Evolutionary conservation across 306 rosid genomes (phyloP).

Genomic region (Dicorynia guianensis): DNA sequence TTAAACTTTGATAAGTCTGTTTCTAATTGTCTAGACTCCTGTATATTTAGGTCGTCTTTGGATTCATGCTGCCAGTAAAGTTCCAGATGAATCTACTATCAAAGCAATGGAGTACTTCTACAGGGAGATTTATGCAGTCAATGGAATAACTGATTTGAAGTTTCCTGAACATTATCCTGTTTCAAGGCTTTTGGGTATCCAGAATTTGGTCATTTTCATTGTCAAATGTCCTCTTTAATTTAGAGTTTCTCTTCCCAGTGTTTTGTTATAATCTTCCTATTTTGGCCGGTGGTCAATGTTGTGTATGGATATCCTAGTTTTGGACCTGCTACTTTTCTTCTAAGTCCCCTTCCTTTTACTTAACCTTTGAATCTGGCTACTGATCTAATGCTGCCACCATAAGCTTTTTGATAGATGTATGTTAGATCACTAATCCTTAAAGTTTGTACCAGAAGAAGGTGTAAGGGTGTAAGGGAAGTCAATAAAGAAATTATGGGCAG

Average conservation of each 20-base stretch:
- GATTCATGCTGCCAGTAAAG: conserved; percentile 98
- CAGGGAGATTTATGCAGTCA: conserved; percentile 75
- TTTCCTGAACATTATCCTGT: conserved; percentile 92
- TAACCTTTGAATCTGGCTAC: neutral
- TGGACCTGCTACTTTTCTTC: neutral
- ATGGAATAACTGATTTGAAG: conserved; percentile 74
- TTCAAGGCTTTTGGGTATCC: conserved; percentile 85
- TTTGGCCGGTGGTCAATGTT: neutral
- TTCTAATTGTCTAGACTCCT: conserved; percentile 33
- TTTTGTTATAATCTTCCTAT: neutral
- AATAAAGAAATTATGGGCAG: no score
- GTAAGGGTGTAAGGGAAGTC: no score
- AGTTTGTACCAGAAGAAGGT: no score
- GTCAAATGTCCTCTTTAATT: neutral
- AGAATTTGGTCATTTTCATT: neutral
- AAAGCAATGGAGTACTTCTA: conserved; percentile 92
- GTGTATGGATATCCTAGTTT: neutral
- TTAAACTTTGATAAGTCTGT: neutral
- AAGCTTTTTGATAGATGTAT: neutral
- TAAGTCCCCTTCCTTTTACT: neutral
- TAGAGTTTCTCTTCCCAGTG: neutral
- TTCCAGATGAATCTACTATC: conserved; percentile 87
- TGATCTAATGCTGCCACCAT: neutral
- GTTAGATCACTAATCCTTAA: no score
- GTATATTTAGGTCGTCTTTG: conserved; percentile 80